Base-by-base conservation (phyloP, 345 rosid species). In the sweet orange (Citrus sinensis) region DNA sequence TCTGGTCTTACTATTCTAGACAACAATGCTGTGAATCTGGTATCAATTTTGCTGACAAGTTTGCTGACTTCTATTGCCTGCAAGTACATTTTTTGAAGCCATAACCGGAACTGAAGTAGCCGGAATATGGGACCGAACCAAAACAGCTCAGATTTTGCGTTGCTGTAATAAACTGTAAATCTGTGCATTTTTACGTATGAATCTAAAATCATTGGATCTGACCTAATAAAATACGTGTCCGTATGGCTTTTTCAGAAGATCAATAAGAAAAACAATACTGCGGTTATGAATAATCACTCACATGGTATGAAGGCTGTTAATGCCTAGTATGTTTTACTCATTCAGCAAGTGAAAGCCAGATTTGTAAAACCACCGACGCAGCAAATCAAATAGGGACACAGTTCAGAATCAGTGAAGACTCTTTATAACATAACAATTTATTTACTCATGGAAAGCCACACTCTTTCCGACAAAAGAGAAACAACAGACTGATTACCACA, bases 21-120 rank as follows among this genome's bases (percentile, higher is more conserved):
- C 88, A 96, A 96, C 93, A 91, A 96, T 78, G 89, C 87, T 2
- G 99, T 96, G 79, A 93, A 96, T 87, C 87, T 93, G 16, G 97
- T 93, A 63, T 91, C 98, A 0, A 73, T 92, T 72, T 78, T 92
- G 59, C 70, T 86, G 83, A 96, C 97, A 24, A 73, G 94, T 7
- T 55, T 91, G 51, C 84, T 93, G 74, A 96, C 99, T 78, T 85
- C 94, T 17, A 27, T 89, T 75, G 88, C 79, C 56, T 86, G 89
- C 73, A 10, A 72, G 7, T 89, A 86, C 87, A 86, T 96, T 80
- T 93, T 93, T 89, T 94, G 87, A 93, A 76, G 29, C 71, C 76
- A 32, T 58, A 10, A 34, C 35, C 67, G 54, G 40, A 13, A 16
- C 35, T 71, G 62, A 35, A 56, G n/a, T 32, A 19, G 58, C 9